Base-by-base conservation (phyloP, 1,284 basidiomycete species). In the Malassezia dermatis region DNA sequence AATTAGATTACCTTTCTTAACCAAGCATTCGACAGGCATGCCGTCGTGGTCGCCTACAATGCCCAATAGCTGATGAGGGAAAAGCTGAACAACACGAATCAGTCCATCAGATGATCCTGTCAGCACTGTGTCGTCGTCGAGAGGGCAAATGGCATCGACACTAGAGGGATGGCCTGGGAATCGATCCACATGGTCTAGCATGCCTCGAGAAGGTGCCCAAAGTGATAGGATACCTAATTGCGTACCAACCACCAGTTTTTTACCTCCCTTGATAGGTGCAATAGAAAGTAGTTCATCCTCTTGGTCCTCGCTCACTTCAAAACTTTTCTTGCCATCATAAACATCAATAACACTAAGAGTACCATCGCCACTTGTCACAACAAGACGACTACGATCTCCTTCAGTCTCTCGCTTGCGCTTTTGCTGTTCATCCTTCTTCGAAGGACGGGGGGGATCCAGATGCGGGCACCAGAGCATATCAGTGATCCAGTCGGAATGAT, bases 401-500 rank as follows among this genome's bases (percentile, higher is more conserved):
- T 44, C 48, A 13, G 46, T 39, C 19, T 51, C 40, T 7, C 39
- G 56, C 40, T 68, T 65, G 39, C 53, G 48, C 27, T 61, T 56
- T 24, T 52, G 40, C 2, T 44, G 17, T 19, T 62, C 40, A 37
- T 47, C 58, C 21, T 58, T 53, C 11, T 15, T 60, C 10, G 34
- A 34, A n/a, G 51, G 44, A 10, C 50, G 48, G 0, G 62, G 68
- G 0, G 59, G 54, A 0, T 60, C 63, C 12, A 71, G 50, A 40
- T 69, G 55, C 0, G 47, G 19, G 26, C 63, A 48, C 81, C 86
- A 95, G 37, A 88, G 76, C 75, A 96, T 88, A 71, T 91, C 89
- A 21, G 89, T 88, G 53, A 96, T 93, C 75, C 90, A 95, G 76
- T 95, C 90, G 70, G 85, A 90, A 70, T 96, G 91, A 54, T 95